A percentile compares a stretch with the other conserved stretches of the same genome.
phyloP scores from a whole-genome alignment of 495 filamentous ascomycete species.

The Talaromyces nanjingensis region DNA sequence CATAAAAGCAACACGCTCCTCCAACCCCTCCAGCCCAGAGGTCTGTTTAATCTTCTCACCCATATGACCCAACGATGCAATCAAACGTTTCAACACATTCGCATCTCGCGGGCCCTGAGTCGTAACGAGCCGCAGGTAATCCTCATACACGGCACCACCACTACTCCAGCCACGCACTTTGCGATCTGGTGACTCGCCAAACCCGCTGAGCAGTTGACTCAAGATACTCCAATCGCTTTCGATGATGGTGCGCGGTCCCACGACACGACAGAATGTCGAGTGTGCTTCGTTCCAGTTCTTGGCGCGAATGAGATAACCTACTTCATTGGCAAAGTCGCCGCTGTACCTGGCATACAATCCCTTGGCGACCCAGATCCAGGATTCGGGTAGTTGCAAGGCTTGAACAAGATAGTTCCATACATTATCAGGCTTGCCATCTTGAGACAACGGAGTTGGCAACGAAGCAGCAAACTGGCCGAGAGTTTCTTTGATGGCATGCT shows the following conservation, averaged over 20 bases:
- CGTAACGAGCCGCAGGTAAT: constrained; percentile 60
- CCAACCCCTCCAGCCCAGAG: constrained; percentile 55
- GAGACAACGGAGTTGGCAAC: constrained; percentile 49
- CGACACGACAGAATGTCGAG: constrained; percentile 64
- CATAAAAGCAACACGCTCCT: constrained; percentile 70
- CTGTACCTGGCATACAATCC: constrained; percentile 70
- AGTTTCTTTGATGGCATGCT: constrained; percentile 59
- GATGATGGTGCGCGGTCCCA: constrained; percentile 74
- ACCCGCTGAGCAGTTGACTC: constrained; percentile 56
- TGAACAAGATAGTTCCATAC: constrained; percentile 50
- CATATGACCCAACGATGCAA: constrained; percentile 57
- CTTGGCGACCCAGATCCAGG: constrained; percentile 83
- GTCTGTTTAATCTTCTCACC: constrained; percentile 45
- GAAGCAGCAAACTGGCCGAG: constrained; percentile 48
- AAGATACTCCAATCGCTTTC: constrained; percentile 64
- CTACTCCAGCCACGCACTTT: constrained; percentile 57
- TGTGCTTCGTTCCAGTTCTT: constrained; percentile 75
- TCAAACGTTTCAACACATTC: constrained; percentile 48
- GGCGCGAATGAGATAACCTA: constrained; percentile 68
- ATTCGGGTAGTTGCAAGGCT: constrained; percentile 58
- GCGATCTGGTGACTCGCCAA: constrained; percentile 45
- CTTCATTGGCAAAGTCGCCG: constrained; percentile 58
- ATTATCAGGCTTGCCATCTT: constrained; percentile 35
- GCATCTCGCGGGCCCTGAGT: constrained; percentile 29
- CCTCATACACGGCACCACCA: constrained; percentile 75